These are phyloP conservation scores for Nemania sp. DNA, from an alignment of 2,329 filamentous ascomycete genomes.

Conservation along the genomic window DNA sequence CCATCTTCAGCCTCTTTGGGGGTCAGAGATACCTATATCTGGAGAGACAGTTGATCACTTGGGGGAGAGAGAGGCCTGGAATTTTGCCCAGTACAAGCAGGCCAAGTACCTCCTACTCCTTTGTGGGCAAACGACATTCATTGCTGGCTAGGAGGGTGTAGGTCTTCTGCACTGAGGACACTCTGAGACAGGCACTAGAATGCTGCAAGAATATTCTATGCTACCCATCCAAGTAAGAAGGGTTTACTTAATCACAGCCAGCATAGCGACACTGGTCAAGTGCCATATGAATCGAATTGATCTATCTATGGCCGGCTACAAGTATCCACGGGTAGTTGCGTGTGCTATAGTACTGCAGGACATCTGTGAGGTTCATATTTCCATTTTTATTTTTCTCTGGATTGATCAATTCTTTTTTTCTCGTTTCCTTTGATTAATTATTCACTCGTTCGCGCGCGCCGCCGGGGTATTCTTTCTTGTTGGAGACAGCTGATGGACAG, in stretches of 20 bases:
- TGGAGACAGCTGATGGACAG: slow-evolving; percentile 43
- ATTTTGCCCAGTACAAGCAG: slow-evolving; percentile 6
- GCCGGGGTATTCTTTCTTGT: slow-evolving; percentile 23
- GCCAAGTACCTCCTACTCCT: slow-evolving; percentile 8
- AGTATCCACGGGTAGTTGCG: neutral
- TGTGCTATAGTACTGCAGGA: neutral
- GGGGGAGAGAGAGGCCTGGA: neutral
- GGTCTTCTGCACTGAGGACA: neutral
- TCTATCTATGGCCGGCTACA: slow-evolving; percentile 9
- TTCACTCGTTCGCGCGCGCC: slow-evolving; percentile 26
- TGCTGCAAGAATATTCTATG: slow-evolving; percentile 5
- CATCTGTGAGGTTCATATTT: neutral
- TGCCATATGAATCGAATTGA: slow-evolving; percentile 25
- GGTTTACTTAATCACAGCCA: slow-evolving; percentile 11
- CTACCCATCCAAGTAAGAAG: slow-evolving; percentile 8
- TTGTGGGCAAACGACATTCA: neutral
- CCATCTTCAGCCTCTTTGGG: slow-evolving; percentile 38
- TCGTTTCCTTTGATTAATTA: slow-evolving; percentile 21
- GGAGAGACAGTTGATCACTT: slow-evolving; percentile 7
- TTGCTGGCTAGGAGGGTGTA: neutral
- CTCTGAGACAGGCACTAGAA: slow-evolving; percentile 2
- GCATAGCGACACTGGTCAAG: slow-evolving; percentile 6
- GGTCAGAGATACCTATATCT: slow-evolving; percentile 22
- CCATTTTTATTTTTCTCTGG: neutral
- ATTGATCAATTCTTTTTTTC: slow-evolving; percentile 20